Percentiles rank a stretch among this genome's conserved stretches.
Evolutionary conservation across 2,329 filamentous ascomycete genomes (phyloP).

Genomic region (Ophiostoma quercus): DNA sequence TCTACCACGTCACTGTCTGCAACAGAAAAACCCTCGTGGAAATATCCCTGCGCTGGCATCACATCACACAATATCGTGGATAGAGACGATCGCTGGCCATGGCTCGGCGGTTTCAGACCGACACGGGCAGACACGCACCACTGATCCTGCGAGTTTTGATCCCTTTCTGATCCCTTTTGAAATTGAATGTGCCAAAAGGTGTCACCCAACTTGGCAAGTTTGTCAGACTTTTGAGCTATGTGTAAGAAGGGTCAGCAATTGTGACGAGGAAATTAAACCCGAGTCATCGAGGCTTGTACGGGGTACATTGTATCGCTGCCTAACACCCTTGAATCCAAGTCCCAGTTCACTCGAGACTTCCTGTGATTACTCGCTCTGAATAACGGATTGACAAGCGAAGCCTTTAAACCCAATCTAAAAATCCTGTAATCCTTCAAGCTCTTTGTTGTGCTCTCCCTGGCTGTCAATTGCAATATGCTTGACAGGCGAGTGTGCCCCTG

Average conservation of each 20-base stretch:
- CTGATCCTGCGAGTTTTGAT: background rate
- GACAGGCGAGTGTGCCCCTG: background rate
- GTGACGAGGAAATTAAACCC: background rate
- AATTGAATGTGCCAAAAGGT: background rate
- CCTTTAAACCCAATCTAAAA: background rate
- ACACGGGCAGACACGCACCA: too few relatives aligned
- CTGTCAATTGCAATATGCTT: background rate
- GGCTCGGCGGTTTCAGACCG: background rate
- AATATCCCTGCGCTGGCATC: background rate
- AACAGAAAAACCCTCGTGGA: background rate
- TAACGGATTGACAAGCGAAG: too few relatives aligned
- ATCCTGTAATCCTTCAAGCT: background rate
- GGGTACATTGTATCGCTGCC: background rate
- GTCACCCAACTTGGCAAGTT: background rate
- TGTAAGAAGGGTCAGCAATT: conserved; percentile 1
- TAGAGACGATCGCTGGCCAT: background rate
- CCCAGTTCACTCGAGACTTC: too few relatives aligned
- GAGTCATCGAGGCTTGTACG: background rate
- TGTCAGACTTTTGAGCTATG: background rate
- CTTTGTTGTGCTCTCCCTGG: background rate
- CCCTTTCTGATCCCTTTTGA: background rate
- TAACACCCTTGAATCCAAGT: background rate
- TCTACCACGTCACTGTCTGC: background rate
- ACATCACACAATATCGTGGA: background rate
- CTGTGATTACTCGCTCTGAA: background rate